Percentiles rank a stretch among this genome's conserved stretches.
These are phyloP conservation scores for Serendipita sp. DNA, from an alignment of 768 basidiomycete species.

Conservation along the genomic window DNA sequence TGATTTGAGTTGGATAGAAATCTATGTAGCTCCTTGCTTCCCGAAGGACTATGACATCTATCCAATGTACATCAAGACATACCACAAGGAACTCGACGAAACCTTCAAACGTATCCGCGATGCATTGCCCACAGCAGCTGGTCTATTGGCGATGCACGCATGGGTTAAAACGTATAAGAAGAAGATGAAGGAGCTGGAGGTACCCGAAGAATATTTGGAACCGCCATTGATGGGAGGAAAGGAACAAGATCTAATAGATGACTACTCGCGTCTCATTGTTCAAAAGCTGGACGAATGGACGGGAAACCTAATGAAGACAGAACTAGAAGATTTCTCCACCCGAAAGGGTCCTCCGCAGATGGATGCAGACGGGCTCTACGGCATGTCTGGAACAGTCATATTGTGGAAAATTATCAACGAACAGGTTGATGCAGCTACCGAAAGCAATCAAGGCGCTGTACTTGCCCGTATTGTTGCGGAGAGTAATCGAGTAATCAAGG, in stretches of 20 bases:
- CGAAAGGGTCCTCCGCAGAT: conserved; percentile 77
- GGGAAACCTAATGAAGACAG: conserved; percentile 80
- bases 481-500: conserved; percentile 73
- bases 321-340: conserved; percentile 65
- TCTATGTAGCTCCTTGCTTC: conserved; percentile 79
- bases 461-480: conserved; percentile 82
- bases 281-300: conserved; percentile 97
- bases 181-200: conserved; percentile 84
- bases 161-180: conserved; percentile 95
- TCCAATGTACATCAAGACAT: conserved; percentile 65
- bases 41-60: conserved; percentile 85
- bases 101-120: conserved; percentile 53
- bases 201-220: conserved; percentile 64
- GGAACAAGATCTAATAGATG: conserved; percentile 84
- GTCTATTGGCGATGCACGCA: conserved; percentile 67
- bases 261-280: conserved; percentile 85
- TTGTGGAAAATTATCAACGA: conserved; percentile 98
- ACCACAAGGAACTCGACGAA: conserved; percentile 70
- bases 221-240: conserved; percentile 91
- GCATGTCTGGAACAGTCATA: conserved; percentile 82
- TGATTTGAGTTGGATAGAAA: conserved; percentile 84
- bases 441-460: conserved; percentile 90
- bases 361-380: conserved; percentile 77
- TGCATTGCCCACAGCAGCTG: conserved; percentile 72
- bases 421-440: conserved; percentile 84